Conservation (phyloP, 2,329 filamentous ascomycete species). For the Ascochyta koolunga region DNA sequence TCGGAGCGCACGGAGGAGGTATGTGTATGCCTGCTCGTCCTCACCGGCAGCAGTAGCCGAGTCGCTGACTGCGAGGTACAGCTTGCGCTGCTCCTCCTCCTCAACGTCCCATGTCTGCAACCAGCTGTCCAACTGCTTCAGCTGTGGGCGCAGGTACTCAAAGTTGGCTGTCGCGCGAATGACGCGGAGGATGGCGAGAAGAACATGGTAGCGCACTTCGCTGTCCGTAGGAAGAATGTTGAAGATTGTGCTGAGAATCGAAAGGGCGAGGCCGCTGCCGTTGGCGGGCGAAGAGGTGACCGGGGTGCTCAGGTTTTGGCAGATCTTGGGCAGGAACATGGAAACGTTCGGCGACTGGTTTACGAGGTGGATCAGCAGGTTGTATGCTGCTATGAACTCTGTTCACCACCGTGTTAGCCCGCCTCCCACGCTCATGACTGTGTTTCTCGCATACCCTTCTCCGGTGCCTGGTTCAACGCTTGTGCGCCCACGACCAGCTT, state of each 20-base stretch:
- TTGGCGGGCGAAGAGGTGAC: conserved; percentile 85
- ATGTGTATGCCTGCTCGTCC: conserved; percentile 74
- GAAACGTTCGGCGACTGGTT: conserved; percentile 83
- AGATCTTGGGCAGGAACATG: conserved; percentile 85
- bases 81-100: conserved; percentile 80
- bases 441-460: conserved; percentile 67
- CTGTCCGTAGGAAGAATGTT: conserved; percentile 77
- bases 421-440: conserved; percentile 14
- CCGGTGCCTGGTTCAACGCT: conserved; percentile 81
- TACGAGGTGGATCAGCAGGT: conserved; percentile 92
- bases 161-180: conserved; percentile 73
- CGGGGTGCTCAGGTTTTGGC: conserved; percentile 83
- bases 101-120: conserved; percentile 81
- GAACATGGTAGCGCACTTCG: conserved; percentile 87
- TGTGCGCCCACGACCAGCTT: conserved; percentile 83
- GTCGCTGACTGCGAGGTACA: conserved; percentile 83
- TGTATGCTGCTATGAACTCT: conserved; percentile 95
- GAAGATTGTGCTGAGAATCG: conserved; percentile 93
- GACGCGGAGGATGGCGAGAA: conserved; percentile 85
- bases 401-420: conserved; percentile 37
- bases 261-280: conserved; percentile 83
- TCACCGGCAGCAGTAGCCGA: conserved; percentile 80
- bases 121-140: conserved; percentile 84
- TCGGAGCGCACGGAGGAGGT: conserved; percentile 77
- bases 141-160: conserved; percentile 80